Percentiles rank a stretch among this genome's conserved stretches.
Evolutionary conservation across 129 eudicot genomes (phyloP).

Genomic region (Calendula officinalis): DNA sequence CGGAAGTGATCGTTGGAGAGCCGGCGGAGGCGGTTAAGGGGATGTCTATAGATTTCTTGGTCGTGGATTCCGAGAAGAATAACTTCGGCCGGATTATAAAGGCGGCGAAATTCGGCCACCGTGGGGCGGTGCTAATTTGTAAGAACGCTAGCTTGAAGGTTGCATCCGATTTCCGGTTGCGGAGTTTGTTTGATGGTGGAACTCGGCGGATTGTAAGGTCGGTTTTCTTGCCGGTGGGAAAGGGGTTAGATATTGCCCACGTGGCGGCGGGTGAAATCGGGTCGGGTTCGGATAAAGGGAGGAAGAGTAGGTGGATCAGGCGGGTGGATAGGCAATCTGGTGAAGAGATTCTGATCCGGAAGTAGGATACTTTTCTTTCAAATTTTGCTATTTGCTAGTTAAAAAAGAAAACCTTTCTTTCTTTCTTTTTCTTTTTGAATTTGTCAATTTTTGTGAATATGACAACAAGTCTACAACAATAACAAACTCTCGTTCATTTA

Average conservation of each 20-base stretch:
- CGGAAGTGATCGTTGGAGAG: slow-evolving; percentile 56
- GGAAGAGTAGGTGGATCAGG: slow-evolving; percentile 51
- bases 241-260: slow-evolving; percentile 81
- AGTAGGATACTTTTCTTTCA: slow-evolving; percentile 2
- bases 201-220: slow-evolving; percentile 66
- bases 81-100: slow-evolving; percentile 43
- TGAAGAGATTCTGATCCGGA: slow-evolving; percentile 58
- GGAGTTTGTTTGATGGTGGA: slow-evolving; percentile 43
- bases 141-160: slow-evolving; percentile 54
- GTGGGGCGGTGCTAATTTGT: slow-evolving; percentile 82
- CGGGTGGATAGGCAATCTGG: slow-evolving; percentile 54
- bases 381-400: background rate
- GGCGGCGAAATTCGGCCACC: slow-evolving; percentile 64
- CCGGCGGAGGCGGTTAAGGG: slow-evolving; percentile 53
- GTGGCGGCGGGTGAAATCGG: slow-evolving; percentile 55
- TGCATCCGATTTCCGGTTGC: slow-evolving; percentile 49
- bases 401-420: background rate
- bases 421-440: background rate
- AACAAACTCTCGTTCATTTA: too few relatives aligned
- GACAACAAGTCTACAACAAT: background rate
- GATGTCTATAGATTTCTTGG: slow-evolving; percentile 59
- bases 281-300: slow-evolving; percentile 29
- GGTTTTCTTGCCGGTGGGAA: slow-evolving; percentile 75
- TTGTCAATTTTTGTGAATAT: slow-evolving; percentile 1
- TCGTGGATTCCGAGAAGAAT: slow-evolving; percentile 45